Conservation (phyloP, 495 filamentous ascomycete genomes). For the Chaetomium fimeti region DNA sequence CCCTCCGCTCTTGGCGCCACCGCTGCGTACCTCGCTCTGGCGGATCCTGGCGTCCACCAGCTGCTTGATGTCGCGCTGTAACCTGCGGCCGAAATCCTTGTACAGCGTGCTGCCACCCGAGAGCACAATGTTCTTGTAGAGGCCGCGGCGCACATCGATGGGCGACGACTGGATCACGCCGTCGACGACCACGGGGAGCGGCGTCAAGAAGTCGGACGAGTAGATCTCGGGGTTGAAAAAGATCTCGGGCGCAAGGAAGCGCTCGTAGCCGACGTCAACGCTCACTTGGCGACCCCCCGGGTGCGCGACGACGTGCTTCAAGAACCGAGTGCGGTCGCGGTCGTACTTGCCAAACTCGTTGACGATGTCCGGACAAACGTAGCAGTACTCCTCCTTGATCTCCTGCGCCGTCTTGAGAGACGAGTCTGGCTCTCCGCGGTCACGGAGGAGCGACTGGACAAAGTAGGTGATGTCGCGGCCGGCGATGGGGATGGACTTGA, state of each 20-base stretch:
- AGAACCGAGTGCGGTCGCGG: constrained; percentile 82
- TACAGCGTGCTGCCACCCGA: constrained; percentile 96
- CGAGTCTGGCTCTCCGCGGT: constrained; percentile 94
- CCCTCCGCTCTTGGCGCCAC: constrained; percentile 88
- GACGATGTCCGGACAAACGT: constrained; percentile 96
- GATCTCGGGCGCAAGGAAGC: constrained; percentile 96
- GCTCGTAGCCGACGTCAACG: constrained; percentile 95
- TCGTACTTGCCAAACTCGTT: constrained; percentile 96
- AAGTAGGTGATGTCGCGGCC: constrained; percentile 98
- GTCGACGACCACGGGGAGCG: constrained; percentile 89
- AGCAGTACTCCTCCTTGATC: constrained; percentile 97
- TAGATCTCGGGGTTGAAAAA: constrained; percentile 99
- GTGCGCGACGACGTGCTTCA: constrained; percentile 80
- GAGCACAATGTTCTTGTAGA: constrained; percentile 99
- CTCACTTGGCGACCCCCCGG: constrained; percentile 80
- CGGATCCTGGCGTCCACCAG: constrained; percentile 68
- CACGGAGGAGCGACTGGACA: constrained; percentile 90
- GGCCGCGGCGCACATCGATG: constrained; percentile 91
- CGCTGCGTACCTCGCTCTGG: constrained; percentile 76
- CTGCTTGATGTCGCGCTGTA: constrained; percentile 95
- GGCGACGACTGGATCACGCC: constrained; percentile 95
- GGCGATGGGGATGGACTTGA: constrained; percentile 97
- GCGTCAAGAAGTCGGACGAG: constrained; percentile 95
- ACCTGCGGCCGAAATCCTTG: constrained; percentile 91
- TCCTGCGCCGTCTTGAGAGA: constrained; percentile 95